Base-by-base conservation (phyloP, 176 grass and related monocot species). In the Triticum turgidum region DNA sequence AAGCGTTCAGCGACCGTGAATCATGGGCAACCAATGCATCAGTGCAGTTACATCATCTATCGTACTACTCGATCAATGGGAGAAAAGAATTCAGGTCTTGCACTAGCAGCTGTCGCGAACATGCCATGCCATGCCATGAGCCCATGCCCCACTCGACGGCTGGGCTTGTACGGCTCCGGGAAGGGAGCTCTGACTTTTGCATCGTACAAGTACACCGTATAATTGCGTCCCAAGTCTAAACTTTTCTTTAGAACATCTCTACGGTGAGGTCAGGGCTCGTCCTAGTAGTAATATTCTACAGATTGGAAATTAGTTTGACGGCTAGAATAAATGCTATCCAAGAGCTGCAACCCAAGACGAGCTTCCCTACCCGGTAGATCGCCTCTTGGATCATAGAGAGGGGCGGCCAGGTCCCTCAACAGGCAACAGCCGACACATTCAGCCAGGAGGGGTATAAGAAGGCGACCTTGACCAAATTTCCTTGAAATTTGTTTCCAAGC, bases 121-220 rank as follows among this genome's bases (percentile, higher is more conserved):
- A 84, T 4, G 47, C 1, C 47, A 51, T 51, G 47, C 47, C 1
- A 49, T 49, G 47, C 45, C 45, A 49, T 14, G 45, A 29, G 29
- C 29, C 1, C 47, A 51, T 14, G 47, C 15, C 47, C 47, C 4
- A 0, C 14, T 82, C 58, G 4, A 82, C 71, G 45, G 72, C 44
- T 0, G 30, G 38, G n/a, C 13, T 17, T 73, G 76, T 66, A 84
- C 67, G 82, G 82, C 32, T 6, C 0, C 2, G 7, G 29, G 20
- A 45, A 61, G 52, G 39, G 42, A 67, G 38, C 2, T 52, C 1
- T 86, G 88, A 82, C 88, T 78, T 78, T 24, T 45, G 83, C 47
- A 51, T 1, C 3, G 65, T 32, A 32, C 11, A 29, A 29, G 29
- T 29, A 29, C 29, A 29, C 29, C 1, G 29, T 29, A 29, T 29